Evolutionary conservation across 257 asterid species (phyloP).

Genomic region (Solanum pennellii): DNA sequence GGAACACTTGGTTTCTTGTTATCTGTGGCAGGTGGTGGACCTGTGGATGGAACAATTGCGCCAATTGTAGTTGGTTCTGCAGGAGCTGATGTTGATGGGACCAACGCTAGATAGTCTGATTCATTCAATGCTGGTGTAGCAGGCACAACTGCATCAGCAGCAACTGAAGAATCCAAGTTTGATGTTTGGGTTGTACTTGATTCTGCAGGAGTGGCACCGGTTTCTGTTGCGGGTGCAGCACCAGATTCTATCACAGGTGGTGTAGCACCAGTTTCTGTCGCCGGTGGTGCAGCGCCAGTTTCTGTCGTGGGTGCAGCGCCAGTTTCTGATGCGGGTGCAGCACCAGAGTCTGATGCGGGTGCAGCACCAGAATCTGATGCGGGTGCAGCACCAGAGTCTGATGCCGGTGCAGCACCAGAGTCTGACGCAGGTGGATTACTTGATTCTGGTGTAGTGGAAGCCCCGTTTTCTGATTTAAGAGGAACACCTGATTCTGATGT

Average conservation of each 20-base stretch:
- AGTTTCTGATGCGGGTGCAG: constrained; percentile 15
- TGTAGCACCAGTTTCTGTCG: constrained; percentile 14
- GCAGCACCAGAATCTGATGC: constrained; percentile 2
- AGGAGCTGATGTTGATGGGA: constrained; percentile 17
- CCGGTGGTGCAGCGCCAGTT: constrained; percentile 15
- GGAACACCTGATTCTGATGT: constrained; percentile 13
- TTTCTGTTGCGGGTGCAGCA: constrained; percentile 6
- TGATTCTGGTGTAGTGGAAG: constrained; percentile 16
- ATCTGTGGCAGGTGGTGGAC: constrained; percentile 8
- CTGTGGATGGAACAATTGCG: constrained; percentile 18
- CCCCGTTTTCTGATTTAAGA: constrained; percentile 1
- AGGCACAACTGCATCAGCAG: constrained; percentile 18
- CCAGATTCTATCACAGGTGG: constrained; percentile 12
- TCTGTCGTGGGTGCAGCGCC: constrained; percentile 18
- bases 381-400: constrained; percentile 15
- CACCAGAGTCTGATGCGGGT: constrained; percentile 13
- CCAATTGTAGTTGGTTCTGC: constrained; percentile 16
- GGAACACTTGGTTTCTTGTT: constrained; percentile 29
- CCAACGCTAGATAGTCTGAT: constrained; percentile 26
- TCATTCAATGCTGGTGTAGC: constrained; percentile 9
- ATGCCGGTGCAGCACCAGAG: constrained; percentile 5
- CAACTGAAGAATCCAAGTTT: constrained; percentile 4
- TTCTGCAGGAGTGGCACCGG: constrained; percentile 10
- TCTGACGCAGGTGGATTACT: constrained; percentile 8
- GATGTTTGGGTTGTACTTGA: constrained; percentile 20